Conservation (phyloP, 305 asterid species). For the Fraxinus albicans region DNA sequence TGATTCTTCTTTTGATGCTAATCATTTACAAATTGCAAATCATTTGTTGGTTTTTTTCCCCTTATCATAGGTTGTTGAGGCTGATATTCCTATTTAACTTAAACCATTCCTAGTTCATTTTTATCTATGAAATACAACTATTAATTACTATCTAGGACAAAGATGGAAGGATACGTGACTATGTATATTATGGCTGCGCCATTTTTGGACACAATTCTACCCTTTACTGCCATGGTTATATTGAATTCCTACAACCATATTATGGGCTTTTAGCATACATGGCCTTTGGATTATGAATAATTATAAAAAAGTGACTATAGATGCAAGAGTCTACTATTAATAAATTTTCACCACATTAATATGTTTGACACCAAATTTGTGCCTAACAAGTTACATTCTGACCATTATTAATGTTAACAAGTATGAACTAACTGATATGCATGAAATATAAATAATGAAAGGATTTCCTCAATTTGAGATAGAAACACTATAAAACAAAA, state of each 20-base stretch:
- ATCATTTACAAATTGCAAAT: background rate
- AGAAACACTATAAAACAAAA: too few species aligned
- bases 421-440: background rate
- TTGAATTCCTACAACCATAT: background rate
- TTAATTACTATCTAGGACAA: background rate
- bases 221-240: background rate
- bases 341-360: background rate
- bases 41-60: background rate
- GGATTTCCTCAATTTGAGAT: too few species aligned
- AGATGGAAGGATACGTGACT: background rate
- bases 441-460: background rate
- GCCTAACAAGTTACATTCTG: background rate
- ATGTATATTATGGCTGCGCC: background rate
- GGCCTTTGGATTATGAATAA: background rate
- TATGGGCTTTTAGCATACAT: background rate
- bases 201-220: background rate
- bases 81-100: too few species aligned
- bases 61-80: background rate
- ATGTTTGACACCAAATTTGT: background rate
- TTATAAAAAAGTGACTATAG: background rate
- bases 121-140: background rate
- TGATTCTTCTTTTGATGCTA: background rate
- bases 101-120: background rate
- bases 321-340: background rate
- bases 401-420: background rate